These are phyloP conservation scores for Bonia amplexicaulis DNA, from an alignment of 176 grass and related monocot genomes.

Conservation along the genomic window DNA sequence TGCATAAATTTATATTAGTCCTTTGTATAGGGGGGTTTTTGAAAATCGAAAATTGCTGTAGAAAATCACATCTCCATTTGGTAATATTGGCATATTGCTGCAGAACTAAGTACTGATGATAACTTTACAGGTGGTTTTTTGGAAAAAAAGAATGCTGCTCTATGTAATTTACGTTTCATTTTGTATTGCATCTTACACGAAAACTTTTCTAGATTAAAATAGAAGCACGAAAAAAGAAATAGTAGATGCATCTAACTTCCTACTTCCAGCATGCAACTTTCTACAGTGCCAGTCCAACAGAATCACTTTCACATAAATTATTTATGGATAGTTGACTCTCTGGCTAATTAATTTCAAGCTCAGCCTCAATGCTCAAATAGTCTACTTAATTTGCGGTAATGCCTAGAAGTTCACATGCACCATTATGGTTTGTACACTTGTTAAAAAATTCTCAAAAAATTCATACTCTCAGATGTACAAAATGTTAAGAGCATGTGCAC, in stretches of 20 bases:
- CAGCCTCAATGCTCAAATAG: not conserved
- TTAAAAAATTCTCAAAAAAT: too few relatives aligned
- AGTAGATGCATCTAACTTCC: not conserved
- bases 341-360: constrained; percentile 1
- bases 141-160: not conserved
- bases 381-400: not conserved
- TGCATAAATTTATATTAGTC: too few relatives aligned
- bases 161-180: not conserved
- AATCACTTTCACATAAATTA: not conserved
- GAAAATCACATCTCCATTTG: not conserved
- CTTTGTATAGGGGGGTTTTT: too few relatives aligned
- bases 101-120: not conserved
- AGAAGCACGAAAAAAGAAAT: constrained; percentile 8
- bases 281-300: not conserved
- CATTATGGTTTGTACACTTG: too few relatives aligned
- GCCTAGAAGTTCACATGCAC: not conserved
- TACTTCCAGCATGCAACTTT: not conserved
- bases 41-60: not conserved
- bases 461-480: too few relatives aligned
- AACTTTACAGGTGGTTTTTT: not conserved
- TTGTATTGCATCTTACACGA: not conserved
- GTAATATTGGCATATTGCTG: not conserved
- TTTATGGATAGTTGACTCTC: not conserved
- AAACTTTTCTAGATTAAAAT: not conserved
- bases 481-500: too few relatives aligned